A percentile compares a stretch with the other conserved stretches of the same genome.
Conservation (phyloP, 2,329 filamentous ascomycete species). For the Xylaria multiplex region DNA sequence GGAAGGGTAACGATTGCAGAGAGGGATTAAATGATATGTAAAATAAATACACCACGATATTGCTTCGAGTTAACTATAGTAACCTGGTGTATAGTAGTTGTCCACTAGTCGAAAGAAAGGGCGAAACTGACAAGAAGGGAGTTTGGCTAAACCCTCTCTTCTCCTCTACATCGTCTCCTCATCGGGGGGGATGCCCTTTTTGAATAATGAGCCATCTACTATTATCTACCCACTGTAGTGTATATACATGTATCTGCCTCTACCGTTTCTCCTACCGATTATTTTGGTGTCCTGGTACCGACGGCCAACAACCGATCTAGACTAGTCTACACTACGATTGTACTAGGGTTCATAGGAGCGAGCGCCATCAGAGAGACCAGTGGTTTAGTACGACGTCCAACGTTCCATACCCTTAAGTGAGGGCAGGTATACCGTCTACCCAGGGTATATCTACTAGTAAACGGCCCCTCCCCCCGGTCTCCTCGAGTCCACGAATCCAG, state of each 20-base stretch:
- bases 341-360: too few species aligned
- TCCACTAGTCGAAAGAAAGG: neutral
- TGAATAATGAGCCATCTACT: constrained; percentile 8
- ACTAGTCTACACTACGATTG: neutral
- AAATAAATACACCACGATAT: neutral
- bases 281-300: constrained; percentile 1
- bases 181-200: constrained; percentile 24
- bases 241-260: neutral
- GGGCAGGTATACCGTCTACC: too few species aligned
- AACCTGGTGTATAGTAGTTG: neutral
- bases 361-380: too few species aligned
- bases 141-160: constrained; percentile 24
- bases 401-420: neutral
- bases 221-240: neutral
- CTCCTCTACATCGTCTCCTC: constrained; percentile 12
- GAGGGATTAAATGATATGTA: neutral
- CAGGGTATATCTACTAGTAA: too few species aligned
- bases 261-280: constrained; percentile 10
- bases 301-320: too few species aligned
- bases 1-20: constrained; percentile 4
- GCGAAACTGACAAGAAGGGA: neutral
- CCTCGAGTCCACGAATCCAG: constrained; percentile 1
- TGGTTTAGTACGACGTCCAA: neutral
- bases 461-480: constrained; percentile 1
- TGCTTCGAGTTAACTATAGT: neutral